Base-by-base conservation (phyloP, 768 basidiomycete genomes). In the Wakefieldia striispora region DNA sequence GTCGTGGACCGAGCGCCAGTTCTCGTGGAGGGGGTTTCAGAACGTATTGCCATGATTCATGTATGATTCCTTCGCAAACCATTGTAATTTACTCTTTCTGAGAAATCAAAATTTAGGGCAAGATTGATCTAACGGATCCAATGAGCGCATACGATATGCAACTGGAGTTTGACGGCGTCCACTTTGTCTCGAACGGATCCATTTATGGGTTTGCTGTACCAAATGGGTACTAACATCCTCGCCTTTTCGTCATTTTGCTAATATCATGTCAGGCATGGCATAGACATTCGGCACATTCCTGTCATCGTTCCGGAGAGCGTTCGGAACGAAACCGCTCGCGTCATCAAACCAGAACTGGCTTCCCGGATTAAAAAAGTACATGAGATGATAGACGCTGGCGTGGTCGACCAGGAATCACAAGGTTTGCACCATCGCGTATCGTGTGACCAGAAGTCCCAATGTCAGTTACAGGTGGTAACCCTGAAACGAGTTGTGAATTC, bases 111-210 rank as follows among this genome's bases (percentile, higher is more conserved):
- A 1, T 48, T 27, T 51, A 91, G 88, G 90, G 88, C 31, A 83
- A 79, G 53, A 73, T 89, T 20, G 88, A 91, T 51, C 60, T 90
- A n/a, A 75, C 75, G 13, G 78, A 84, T 54, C 58, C 71, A 7
- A 63, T 65, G n/a, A 76, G 66, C 4, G 65, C 72, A 0, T 82
- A 82, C 40, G 83, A 86, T 41, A 64, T 89, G 37, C 74, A 79
- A 29, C 68, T 91, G 2, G 86, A 91, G 51, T 83, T 92, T 53
- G 84, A 86, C 61, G 90, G 86, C 1, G 72, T 91, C 20, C 89
- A 91, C 65, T 84, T 90, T 61, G 57, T 87, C 11, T 64, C 75
- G 21, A 86, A 86, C 47, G 90, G 90, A 0, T 78, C 86, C 0
- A 77, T 93, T n/a, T 88, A 83, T 59, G 90, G 86, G 2, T 75